Base-by-base conservation (phyloP, 768 basidiomycete species). In the Roridomyces roridus region DNA sequence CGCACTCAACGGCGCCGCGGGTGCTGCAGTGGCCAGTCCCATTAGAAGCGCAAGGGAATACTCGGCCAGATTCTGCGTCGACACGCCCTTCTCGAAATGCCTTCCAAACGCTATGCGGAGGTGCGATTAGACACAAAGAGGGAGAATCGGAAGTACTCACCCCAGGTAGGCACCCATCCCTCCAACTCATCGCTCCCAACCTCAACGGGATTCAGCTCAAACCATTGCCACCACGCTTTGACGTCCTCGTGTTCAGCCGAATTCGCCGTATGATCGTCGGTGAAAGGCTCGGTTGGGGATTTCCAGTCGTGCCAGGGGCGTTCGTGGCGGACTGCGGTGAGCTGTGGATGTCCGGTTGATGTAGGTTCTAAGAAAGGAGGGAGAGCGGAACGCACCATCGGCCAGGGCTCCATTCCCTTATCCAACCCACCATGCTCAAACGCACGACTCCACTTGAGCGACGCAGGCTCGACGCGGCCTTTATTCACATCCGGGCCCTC, bases 191-290 rank as follows among this genome's bases (percentile, higher is more conserved):
- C 48, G 37, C 37, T 39, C 37, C 48, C 48, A 12, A 49, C 48
- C 25, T 49, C 48, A 26, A 26, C 24, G 20, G 48, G 48, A 37
- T 49, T 49, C 17, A 49, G 25, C 25, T 49, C 48, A 37, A 49
- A 49, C 48, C 48, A 49, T 37, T 49, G 48, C 48, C 48, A 49
- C 48, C 48, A 49, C 37, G 48, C 48, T 36, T 49, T n/a, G 5
- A 5, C 18, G 9, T 40, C 36, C 9, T 29, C n/a, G 25, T 37
- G 25, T 10, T 26, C 48, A 6, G 23, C 36, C 36, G 37, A 39
- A 18, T 49, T 41, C 3, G 39, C 48, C 4, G 37, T 49, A 9
- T 49, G 36, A 1, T 24, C 23, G 24, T 49, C 48, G 17, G 9
- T 17, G 39, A 49, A 49, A 17, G 48, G 37, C 48, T 49, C 48